Evolutionary conservation across 2,329 filamentous ascomycete genomes (phyloP).

Genomic region (Rhexocercosporidium sp.): DNA sequence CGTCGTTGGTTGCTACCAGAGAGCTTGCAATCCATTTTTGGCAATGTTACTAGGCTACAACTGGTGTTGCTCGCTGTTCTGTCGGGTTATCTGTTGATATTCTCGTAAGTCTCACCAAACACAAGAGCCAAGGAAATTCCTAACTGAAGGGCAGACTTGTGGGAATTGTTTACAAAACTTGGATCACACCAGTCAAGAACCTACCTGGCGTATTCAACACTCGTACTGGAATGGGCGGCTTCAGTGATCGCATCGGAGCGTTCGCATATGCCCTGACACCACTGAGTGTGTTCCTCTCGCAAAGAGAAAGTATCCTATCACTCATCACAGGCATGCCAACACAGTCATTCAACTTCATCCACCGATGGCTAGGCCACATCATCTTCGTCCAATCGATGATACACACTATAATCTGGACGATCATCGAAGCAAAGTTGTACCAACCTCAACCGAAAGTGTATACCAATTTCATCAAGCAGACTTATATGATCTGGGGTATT

Average conservation of each 20-base stretch:
- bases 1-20: slow-evolving; percentile 64
- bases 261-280: slow-evolving; percentile 78
- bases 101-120: slow-evolving; percentile 52
- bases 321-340: slow-evolving; percentile 75
- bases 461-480: slow-evolving; percentile 61
- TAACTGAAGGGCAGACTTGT: slow-evolving; percentile 50
- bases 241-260: slow-evolving; percentile 70
- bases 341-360: slow-evolving; percentile 78
- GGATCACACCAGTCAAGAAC: slow-evolving; percentile 71
- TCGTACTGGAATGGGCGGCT: slow-evolving; percentile 69
- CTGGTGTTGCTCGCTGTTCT: slow-evolving; percentile 64
- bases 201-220: slow-evolving; percentile 61
- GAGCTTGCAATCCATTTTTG: slow-evolving; percentile 62
- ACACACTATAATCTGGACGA: slow-evolving; percentile 73
- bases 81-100: slow-evolving; percentile 67
- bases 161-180: slow-evolving; percentile 70
- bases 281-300: slow-evolving; percentile 69
- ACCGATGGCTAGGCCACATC: slow-evolving; percentile 76
- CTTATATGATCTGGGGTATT: slow-evolving; percentile 76
- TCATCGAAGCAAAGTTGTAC: slow-evolving; percentile 71
- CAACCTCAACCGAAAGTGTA: slow-evolving; percentile 70
- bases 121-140: neutral
- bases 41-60: slow-evolving; percentile 71
- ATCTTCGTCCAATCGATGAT: slow-evolving; percentile 71
- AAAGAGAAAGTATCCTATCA: slow-evolving; percentile 72